phyloP scores from a whole-genome alignment of 2,329 filamentous ascomycete genomes.

The Cadophora malorum region DNA sequence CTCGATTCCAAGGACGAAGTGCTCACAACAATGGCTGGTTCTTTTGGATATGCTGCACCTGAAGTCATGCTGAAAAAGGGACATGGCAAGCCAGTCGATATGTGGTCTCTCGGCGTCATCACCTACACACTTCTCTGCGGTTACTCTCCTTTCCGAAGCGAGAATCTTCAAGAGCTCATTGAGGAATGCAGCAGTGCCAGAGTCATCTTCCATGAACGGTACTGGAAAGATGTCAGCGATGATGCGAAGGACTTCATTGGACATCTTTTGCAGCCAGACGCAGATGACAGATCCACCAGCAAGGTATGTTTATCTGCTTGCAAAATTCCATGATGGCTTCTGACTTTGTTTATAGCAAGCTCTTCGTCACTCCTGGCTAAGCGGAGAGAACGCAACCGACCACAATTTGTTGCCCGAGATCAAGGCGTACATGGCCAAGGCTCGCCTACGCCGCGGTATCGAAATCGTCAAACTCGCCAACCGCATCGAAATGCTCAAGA shows the following conservation, averaged over 20 bases:
- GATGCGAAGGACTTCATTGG: constrained; percentile 96
- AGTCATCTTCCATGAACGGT: constrained; percentile 95
- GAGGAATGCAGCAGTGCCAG: constrained; percentile 86
- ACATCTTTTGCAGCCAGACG: constrained; percentile 77
- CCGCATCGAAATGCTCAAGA: constrained; percentile 91
- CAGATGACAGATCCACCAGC: constrained; percentile 78
- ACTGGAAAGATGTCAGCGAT: constrained; percentile 96
- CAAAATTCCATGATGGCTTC: neutral
- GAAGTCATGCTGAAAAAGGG: constrained; percentile 98
- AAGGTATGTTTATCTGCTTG: constrained; percentile 58
- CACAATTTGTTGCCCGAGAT: constrained; percentile 98
- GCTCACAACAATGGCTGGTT: constrained; percentile 97
- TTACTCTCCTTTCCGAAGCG: constrained; percentile 96
- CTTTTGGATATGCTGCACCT: constrained; percentile 95
- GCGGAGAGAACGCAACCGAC: constrained; percentile 87
- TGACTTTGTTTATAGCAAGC: constrained; percentile 64
- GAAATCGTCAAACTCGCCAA: constrained; percentile 96
- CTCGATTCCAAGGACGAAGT: constrained; percentile 89
- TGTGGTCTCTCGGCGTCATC: constrained; percentile 99
- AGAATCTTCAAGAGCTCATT: constrained; percentile 90
- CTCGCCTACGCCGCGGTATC: constrained; percentile 89
- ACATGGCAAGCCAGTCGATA: constrained; percentile 97
- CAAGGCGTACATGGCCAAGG: constrained; percentile 89
- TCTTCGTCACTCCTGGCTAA: constrained; percentile 85
- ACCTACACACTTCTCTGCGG: constrained; percentile 98